Evolutionary conservation across 371 early-diverging fungal species (phyloP), one percentile per base, ranked within the genome.

Genomic region (Mortierella sp.): DNA sequence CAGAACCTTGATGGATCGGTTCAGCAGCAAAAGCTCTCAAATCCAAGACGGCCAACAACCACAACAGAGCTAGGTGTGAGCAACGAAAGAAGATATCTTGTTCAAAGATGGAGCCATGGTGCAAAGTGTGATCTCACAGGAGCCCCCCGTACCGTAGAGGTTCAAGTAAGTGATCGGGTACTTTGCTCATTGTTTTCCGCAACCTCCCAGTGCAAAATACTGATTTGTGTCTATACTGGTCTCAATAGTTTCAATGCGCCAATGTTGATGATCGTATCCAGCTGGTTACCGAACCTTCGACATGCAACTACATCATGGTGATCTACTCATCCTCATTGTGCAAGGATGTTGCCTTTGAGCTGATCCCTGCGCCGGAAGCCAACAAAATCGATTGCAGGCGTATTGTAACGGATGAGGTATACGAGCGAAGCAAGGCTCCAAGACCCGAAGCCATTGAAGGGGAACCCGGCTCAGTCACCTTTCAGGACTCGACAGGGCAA

Each of bases 321-420:
- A 85, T 94, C 28, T 80, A 86, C 47, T 91, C 93, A 2, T 88
- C 91, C 13, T 80, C 85, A 0, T 80, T 94, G 47, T 94, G 94
- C 73, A 82, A 83, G 39, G 91, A 91, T 47, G 71, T 84, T 46
- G 79, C 81, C 50, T 85, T 93, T 60, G 82, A 81, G 46, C 82
- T 79, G 10, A 67, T 78, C 28, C 70, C 74, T 3, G 78, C 83
- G 6, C 80, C 86, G 21, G 76, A 80, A 24, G 80, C 84, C 38
- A 81, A 86, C 59, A 60, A 80, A 38, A 90, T 93, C 47, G 70
- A 79, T 47, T 91, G 92, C 63, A 79, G 82, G 51, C 87, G 85
- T 28, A 81, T 91, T 14, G 86, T 91, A 0, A 63, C 87, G 13
- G 90, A 91, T 38, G 78, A 80, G 4, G 54, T 76, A 12, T 81